Evolutionary conservation across 164 flowering plant species (phyloP).

Genomic region (Umbellularia californica): DNA sequence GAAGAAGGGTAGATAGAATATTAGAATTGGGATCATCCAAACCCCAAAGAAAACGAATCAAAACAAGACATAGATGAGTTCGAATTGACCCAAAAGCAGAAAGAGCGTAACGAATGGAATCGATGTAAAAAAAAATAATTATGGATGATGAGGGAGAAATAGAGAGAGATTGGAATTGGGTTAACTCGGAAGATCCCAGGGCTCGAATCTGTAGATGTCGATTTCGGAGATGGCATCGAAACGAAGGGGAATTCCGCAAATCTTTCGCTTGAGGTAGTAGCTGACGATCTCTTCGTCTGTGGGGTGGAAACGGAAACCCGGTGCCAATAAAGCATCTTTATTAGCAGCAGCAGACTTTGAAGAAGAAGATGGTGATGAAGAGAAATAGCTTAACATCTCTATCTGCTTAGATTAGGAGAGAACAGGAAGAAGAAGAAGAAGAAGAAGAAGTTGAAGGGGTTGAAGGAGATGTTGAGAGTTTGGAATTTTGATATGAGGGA

Average conservation of each 20-base stretch:
- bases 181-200: slow-evolving; percentile 69
- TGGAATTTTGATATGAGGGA: neutral
- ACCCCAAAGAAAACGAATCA: too few species aligned
- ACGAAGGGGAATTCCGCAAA: slow-evolving; percentile 41
- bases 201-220: slow-evolving; percentile 66
- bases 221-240: slow-evolving; percentile 52
- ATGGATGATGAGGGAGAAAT: too few species aligned
- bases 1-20: neutral
- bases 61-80: too few species aligned
- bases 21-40: neutral
- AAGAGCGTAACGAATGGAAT: too few species aligned
- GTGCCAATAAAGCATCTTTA: slow-evolving; percentile 40
- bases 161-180: neutral
- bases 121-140: too few species aligned
- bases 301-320: slow-evolving; percentile 59
- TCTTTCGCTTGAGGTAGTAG: slow-evolving; percentile 33
- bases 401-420: neutral
- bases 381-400: too few species aligned
- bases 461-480: neutral
- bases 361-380: neutral
- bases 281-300: slow-evolving; percentile 33
- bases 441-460: neutral
- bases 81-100: too few species aligned
- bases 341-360: neutral
- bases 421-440: neutral